Evolutionary conservation across 257 asterid genomes (phyloP), one percentile per base, ranked within the genome.

Genomic region (Solanum arcanum): DNA sequence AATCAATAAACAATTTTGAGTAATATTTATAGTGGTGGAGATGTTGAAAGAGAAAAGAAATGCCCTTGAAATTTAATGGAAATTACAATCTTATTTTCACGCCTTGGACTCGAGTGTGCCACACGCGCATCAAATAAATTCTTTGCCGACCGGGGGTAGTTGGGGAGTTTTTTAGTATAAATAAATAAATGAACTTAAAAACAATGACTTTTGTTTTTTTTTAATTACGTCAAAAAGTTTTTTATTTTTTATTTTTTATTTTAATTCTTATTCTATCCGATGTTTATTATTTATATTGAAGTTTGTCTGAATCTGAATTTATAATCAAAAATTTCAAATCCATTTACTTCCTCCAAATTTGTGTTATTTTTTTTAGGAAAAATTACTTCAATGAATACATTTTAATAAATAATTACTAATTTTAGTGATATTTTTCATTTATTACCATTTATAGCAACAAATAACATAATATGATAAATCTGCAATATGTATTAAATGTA

Each of bases 21-120:
- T 77, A 44, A 25, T 77, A 77, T 74, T 37, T 42, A 46, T 80
- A 47, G 85, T 27, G 6, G 44, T 78, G 66, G 18, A 77, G 39
- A 7, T 18, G 64, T 56, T 18, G n/a, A 7, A 3, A 56, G n/a
- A 25, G 25, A 6, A 41, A 31, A 42, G 39, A 25, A 78, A 14
- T 46, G 84, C 64, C 84, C 84, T 47, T 78, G 42, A 80, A 47
- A 41, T 41, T 76, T 41, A 35, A 42, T n/a, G 37, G 83, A 76
- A 76, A 47, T 80, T 47, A 80, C 68, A 11, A 16, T 27, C 68
- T 10, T 35, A 49, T 80, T 76, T 80, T 15, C 39, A 44, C 27
- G 84, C 84, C 64, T 23, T 47, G 1, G 84, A 46, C 18, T 80
- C 42, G 9, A 47, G 68, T 80, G 66, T 25, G 64, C 9, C 41